Percentiles rank a stretch among this genome's conserved stretches.
These are phyloP conservation scores for Fusarium anthophilum DNA, from an alignment of 2,329 filamentous ascomycete species.

Conservation along the genomic window DNA sequence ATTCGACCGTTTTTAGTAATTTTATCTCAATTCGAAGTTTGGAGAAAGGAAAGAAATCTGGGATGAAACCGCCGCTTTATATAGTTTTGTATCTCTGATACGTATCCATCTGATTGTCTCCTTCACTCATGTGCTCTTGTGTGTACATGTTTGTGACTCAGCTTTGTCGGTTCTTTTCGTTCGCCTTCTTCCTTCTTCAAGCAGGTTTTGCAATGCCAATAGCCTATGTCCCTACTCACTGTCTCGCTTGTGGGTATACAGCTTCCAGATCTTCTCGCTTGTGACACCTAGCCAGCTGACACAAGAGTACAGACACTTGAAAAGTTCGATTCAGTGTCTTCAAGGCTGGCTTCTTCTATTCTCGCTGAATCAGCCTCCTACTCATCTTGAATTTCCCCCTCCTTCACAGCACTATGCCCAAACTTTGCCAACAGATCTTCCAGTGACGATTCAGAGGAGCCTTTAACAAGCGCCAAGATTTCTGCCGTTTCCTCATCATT, in stretches of 20 bases:
- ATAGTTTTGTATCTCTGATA: background rate
- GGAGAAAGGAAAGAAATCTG: accelerated
- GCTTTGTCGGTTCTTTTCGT: accelerated
- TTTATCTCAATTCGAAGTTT: accelerated
- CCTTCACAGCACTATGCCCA: background rate
- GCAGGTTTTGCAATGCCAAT: background rate
- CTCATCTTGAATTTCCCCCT: background rate
- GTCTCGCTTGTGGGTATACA: background rate
- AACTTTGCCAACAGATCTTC: background rate
- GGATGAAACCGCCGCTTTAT: background rate
- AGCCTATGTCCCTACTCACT: too few relatives aligned
- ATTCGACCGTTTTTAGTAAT: background rate
- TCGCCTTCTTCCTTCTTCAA: background rate
- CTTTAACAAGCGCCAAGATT: background rate
- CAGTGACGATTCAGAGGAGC: background rate
- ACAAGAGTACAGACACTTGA: background rate
- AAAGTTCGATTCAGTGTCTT: too few relatives aligned
- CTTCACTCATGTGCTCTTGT: background rate
- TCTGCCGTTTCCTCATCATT: background rate
- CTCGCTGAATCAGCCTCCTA: background rate
- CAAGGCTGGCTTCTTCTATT: accelerated
- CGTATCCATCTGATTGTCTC: background rate
- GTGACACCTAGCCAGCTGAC: background rate
- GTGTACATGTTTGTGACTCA: background rate
- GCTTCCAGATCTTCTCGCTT: background rate